Evolutionary conservation across 768 basidiomycete genomes (phyloP).

Genomic region (Boletus reticuloceps): DNA sequence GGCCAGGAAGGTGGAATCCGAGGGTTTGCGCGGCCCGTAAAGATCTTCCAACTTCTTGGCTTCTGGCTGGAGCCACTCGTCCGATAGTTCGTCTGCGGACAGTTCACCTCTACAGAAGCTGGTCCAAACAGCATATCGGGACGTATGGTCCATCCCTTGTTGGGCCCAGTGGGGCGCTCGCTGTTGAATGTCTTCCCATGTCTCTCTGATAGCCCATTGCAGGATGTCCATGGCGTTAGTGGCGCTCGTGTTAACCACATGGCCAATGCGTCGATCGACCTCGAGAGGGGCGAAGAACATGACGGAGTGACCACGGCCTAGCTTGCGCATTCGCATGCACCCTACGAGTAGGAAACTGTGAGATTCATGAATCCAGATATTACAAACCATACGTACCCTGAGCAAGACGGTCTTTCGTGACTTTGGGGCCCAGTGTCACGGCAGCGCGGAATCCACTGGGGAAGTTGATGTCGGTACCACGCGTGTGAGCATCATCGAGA

Average conservation of each 20-base stretch:
- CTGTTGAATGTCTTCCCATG: slow-evolving; percentile 40
- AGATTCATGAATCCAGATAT: background rate
- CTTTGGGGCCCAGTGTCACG: slow-evolving; percentile 14
- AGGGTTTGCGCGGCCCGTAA: background rate
- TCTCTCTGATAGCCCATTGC: slow-evolving; percentile 44
- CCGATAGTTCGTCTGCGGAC: slow-evolving; percentile 7
- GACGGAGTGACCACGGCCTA: slow-evolving; percentile 47
- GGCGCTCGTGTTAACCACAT: slow-evolving; percentile 7
- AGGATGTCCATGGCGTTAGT: slow-evolving; percentile 36
- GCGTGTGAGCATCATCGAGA: slow-evolving; percentile 18
- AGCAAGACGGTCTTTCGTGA: slow-evolving; percentile 16
- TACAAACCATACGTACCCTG: slow-evolving; percentile 7
- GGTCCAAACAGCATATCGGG: slow-evolving; percentile 25
- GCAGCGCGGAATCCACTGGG: slow-evolving; percentile 14
- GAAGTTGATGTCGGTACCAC: slow-evolving; percentile 19
- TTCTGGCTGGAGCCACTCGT: slow-evolving; percentile 40
- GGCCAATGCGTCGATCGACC: slow-evolving; percentile 38
- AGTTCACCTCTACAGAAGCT: slow-evolving; percentile 9
- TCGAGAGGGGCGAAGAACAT: slow-evolving; percentile 51
- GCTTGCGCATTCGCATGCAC: slow-evolving; percentile 54
- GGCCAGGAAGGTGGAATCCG: background rate
- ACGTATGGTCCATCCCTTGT: slow-evolving; percentile 39
- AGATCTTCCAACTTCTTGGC: slow-evolving; percentile 35
- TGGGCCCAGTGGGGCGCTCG: slow-evolving; percentile 43
- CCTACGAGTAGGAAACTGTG: slow-evolving; percentile 30